A percentile compares a stretch with the other conserved stretches of the same genome.
phyloP scores from a whole-genome alignment of 345 rosid genomes.

The Psidium guajava region DNA sequence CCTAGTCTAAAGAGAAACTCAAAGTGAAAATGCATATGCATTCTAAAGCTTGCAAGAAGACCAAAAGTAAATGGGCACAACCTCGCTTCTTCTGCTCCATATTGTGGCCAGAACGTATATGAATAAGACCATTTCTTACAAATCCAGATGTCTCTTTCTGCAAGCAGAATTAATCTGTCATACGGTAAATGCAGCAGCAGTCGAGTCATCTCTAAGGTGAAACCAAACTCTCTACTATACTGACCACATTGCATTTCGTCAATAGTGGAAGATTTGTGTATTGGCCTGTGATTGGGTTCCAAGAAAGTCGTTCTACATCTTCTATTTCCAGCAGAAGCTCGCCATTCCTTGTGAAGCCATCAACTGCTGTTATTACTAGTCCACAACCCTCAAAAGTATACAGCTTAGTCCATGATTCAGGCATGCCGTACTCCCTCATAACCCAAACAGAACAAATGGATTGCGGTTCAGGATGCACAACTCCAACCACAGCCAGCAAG shows the following conservation, averaged over 20 bases:
- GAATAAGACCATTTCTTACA: neutral
- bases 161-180: neutral
- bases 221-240: neutral
- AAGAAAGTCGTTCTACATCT: neutral
- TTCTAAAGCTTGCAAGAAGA: neutral
- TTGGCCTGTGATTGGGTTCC: neutral
- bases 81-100: neutral
- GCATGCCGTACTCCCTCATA: neutral
- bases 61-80: neutral
- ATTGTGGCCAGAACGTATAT: neutral
- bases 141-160: neutral
- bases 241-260: neutral
- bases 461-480: too few relatives aligned
- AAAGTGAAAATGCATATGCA: neutral
- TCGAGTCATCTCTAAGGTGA: neutral
- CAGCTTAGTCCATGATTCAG: neutral
- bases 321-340: neutral
- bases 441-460: neutral
- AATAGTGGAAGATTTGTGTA: neutral
- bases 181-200: neutral
- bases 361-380: neutral
- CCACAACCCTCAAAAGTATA: neutral
- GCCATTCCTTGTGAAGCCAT: neutral
- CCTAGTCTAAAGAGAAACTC: neutral
- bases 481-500: too few relatives aligned